These are phyloP conservation scores for Exserohilum turcica DNA, from an alignment of 2,329 filamentous ascomycete genomes.

Conservation along the genomic window DNA sequence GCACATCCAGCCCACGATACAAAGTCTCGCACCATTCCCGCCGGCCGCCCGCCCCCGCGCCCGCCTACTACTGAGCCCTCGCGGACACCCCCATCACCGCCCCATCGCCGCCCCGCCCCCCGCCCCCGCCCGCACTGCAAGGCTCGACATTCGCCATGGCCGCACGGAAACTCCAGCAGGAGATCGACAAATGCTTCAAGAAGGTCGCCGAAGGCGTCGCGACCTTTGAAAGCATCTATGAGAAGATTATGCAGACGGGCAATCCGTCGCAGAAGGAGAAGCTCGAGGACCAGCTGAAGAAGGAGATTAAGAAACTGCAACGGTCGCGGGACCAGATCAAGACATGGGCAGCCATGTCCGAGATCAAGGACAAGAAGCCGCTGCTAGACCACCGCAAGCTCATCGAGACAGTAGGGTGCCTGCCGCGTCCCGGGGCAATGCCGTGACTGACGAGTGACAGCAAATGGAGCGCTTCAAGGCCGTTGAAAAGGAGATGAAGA, in stretches of 20 bases:
- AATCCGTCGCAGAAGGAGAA: constrained; percentile 98
- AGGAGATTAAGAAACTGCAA: constrained; percentile 99
- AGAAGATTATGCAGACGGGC: constrained; percentile 92
- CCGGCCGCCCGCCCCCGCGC: constrained; percentile 27
- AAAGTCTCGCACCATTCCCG: constrained; percentile 21
- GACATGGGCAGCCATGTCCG: constrained; percentile 97
- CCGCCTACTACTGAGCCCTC: constrained; percentile 15
- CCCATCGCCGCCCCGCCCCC: constrained; percentile 19
- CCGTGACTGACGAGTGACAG: constrained; percentile 57
- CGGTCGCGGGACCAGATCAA: constrained; percentile 98
- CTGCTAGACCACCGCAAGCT: constrained; percentile 90
- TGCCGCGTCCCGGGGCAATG: constrained; percentile 9
- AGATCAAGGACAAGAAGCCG: constrained; percentile 99
- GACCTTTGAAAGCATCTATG: constrained; percentile 93
- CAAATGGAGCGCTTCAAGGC: constrained; percentile 99
- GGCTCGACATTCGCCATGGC: constrained; percentile 70
- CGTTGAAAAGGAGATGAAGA: constrained; percentile 99
- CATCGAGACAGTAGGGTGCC: constrained; percentile 83
- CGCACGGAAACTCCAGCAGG: constrained; percentile 92
- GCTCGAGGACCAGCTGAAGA: constrained; percentile 95
- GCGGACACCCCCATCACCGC: constrained; percentile 11
- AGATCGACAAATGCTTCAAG: constrained; percentile 99
- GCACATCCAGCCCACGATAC: constrained; percentile 32
- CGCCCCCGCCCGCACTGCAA: constrained; percentile 35
- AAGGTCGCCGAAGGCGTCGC: constrained; percentile 92